A percentile compares a stretch with the other conserved stretches of the same genome.
Evolutionary conservation across 2,329 filamentous ascomycete species (phyloP).

Genomic region (Leptographium galeiforme): DNA sequence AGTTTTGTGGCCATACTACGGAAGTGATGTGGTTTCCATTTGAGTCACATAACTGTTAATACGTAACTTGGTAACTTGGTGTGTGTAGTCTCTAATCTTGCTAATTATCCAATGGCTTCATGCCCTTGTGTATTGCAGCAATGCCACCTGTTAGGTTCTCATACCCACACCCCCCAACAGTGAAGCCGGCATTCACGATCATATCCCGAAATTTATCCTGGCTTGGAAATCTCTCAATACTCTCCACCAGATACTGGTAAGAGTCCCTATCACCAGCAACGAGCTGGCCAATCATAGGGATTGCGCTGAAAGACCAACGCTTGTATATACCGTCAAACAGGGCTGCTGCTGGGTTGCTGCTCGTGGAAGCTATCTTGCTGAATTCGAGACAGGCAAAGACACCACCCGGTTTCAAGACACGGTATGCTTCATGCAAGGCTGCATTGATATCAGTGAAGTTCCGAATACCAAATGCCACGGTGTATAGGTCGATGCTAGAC

Average conservation of each 20-base stretch:
- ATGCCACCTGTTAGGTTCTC: slow-evolving; percentile 88
- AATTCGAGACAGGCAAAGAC: slow-evolving; percentile 97
- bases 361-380: slow-evolving; percentile 51
- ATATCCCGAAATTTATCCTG: slow-evolving; percentile 75
- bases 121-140: slow-evolving; percentile 90
- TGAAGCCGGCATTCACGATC: slow-evolving; percentile 75
- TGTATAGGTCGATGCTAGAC: slow-evolving; percentile 81
- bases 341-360: slow-evolving; percentile 40
- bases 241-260: slow-evolving; percentile 97
- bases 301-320: slow-evolving; percentile 88
- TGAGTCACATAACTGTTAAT: neutral
- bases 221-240: slow-evolving; percentile 82
- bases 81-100: neutral
- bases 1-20: no score
- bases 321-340: slow-evolving; percentile 81
- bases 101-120: slow-evolving; percentile 51
- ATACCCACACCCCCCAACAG: slow-evolving; percentile 68
- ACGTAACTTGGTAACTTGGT: no score
- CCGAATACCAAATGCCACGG: slow-evolving; percentile 90
- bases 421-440: slow-evolving; percentile 69
- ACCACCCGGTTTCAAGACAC: slow-evolving; percentile 85
- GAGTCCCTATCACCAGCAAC: slow-evolving; percentile 89
- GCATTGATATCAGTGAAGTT: slow-evolving; percentile 90
- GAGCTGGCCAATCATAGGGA: slow-evolving; percentile 87
- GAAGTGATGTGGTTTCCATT: neutral